Base-by-base conservation (phyloP, 805 yeast genomes). In the Zygotorulaspora florentina region DNA sequence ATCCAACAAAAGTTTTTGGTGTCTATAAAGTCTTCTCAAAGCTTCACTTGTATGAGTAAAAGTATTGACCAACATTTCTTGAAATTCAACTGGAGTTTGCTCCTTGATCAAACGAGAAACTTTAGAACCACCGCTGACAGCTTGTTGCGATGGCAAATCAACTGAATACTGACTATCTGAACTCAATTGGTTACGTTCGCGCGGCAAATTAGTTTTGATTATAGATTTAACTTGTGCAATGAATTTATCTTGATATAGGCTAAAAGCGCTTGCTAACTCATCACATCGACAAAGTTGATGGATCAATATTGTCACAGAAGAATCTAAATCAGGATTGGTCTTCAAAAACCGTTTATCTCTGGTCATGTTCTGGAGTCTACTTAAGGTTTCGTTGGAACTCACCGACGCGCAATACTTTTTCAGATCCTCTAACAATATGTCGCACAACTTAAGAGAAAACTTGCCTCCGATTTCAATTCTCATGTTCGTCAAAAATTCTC, bases 1-100 rank as follows among this genome's bases (percentile, higher is more conserved):
- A 53, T 87, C 93, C 11, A 93, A 71, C 25, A 91, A 64, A 3
- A 87, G 56, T 62, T 88, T 89, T 59, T 89, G 95, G 47, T 89
- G 96, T 8, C 78, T 69, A 1, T 87, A 79, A 26, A 90, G 68
- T 47, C 96, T 74, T 51, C 91, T 71, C 20, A 89, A 68, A 15
- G 87, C 81, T 57, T 85, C 95, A 0, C 88, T 79, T 2, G 85
- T 70, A 16, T 78, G 74, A 0, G 86, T 67, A 53, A 77, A 87
- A 3, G 82, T 81, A 25, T 68, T 70, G 1, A 73, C 63, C 35
- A 87, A 62, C 87, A 89, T 83, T 1, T 66, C 70, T 56, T 85
- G 87, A 59, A 89, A 89, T 47, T 87, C 96, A 11, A 68, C 65
- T 0, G 93, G 84, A 0, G 88, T 73, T 74, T 88, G 73, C 2